These are phyloP conservation scores for Magnaporthiopsis poae DNA, from an alignment of 2,329 filamentous ascomycete species.

Conservation along the genomic window DNA sequence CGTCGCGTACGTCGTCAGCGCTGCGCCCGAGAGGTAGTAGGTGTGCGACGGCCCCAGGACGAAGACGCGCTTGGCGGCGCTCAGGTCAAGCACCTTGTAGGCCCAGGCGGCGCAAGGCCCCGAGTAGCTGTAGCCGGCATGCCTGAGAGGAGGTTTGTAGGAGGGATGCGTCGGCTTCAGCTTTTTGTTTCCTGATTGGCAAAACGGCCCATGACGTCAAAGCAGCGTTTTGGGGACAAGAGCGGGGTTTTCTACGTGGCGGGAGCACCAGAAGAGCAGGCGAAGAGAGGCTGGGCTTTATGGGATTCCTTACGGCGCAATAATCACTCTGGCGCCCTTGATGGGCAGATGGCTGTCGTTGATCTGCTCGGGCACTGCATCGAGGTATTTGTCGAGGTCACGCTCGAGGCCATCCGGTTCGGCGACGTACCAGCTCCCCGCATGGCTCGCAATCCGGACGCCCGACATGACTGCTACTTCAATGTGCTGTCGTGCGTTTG, in stretches of 20 bases:
- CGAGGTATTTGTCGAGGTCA: slow-evolving; percentile 69
- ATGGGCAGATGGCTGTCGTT: slow-evolving; percentile 55
- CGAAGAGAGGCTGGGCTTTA: too few species aligned
- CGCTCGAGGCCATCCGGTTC: slow-evolving; percentile 47
- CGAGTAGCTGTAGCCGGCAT: slow-evolving; percentile 89
- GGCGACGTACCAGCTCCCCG: slow-evolving; percentile 76
- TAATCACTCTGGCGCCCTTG: slow-evolving; percentile 68
- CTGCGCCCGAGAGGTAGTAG: slow-evolving; percentile 66
- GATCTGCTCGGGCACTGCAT: slow-evolving; percentile 56
- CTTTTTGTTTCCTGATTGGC: neutral
- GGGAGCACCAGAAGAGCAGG: slow-evolving; percentile 14
- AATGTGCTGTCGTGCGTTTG: neutral
- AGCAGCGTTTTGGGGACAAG: neutral
- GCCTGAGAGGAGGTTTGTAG: slow-evolving; percentile 40
- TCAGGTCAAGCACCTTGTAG: slow-evolving; percentile 79
- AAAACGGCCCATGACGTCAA: slow-evolving; percentile 1
- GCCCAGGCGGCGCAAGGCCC: slow-evolving; percentile 89
- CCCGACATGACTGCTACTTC: slow-evolving; percentile 13
- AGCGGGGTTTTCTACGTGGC: neutral
- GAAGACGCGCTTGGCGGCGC: slow-evolving; percentile 75
- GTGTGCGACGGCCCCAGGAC: slow-evolving; percentile 89
- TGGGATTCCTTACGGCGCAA: slow-evolving; percentile 65
- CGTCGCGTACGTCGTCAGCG: slow-evolving; percentile 59
- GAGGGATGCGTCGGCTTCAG: neutral
- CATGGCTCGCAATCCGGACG: slow-evolving; percentile 56